Base-by-base conservation (phyloP, 176 grass and related monocot species). In the Avena atlantica region DNA sequence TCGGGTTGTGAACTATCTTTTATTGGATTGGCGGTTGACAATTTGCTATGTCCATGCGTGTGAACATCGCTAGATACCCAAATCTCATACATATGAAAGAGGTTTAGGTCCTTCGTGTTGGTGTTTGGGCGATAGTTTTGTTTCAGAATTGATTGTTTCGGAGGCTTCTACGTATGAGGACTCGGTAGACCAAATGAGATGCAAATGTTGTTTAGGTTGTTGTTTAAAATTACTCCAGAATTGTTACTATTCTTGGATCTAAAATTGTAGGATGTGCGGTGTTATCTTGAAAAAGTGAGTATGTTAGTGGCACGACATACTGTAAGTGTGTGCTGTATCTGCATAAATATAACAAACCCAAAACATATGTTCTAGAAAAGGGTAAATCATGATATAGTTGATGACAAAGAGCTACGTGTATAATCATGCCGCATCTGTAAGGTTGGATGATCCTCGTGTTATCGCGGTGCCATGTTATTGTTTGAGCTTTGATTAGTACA, bases 241-340 rank as follows among this genome's bases (percentile, higher is more conserved):
- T 66, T 67, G 34, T 72, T 52, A 49, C 49, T 52, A 37, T 59
- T 58, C 6, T 74, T 80, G 69, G 81, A 81, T 70, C 85, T 12
- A n/a, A 16, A 76, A 69, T 74, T 76, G 60, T 68, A 58, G 37
- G 20, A 8, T 23, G 4, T 3, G 5, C 2, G 31, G 62, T 66
- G 5, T 79, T 25, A 48, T 34, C 16, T 10, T 74, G 45, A 15
- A 1, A 27, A 24, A 50, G 49, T 0, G 1, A 17, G 14, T 17
- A 56, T 56, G 16, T 56, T 16, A 19, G 4, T 56, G 16, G 0
- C 16, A 16, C 53, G 5, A 7, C 53, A 61, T 61, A 61, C 3
- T 9, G 58, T 61, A 3, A 61, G 14, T 4, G 4, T 55, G 16
- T 57, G 7, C 1, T 57, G 15, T 57, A 1, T 53, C 0, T 53